A percentile compares a stretch with the other conserved stretches of the same genome.
Evolutionary conservation across 768 basidiomycete species (phyloP).

Genomic region (Collybiopsis confluens): DNA sequence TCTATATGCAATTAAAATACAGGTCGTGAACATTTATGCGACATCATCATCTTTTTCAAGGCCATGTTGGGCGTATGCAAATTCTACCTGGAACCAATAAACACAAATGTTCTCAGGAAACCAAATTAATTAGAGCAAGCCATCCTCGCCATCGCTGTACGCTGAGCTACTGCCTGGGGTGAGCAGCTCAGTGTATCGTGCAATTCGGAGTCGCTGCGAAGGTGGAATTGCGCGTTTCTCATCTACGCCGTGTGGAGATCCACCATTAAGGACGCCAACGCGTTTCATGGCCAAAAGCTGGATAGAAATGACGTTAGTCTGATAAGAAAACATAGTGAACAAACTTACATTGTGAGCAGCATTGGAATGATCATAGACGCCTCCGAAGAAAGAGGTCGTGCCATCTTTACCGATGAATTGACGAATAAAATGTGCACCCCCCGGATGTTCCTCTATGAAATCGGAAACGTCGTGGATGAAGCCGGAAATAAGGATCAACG

Average conservation of each 20-base stretch:
- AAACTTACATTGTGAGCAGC: constrained; percentile 75
- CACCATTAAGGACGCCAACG: constrained; percentile 59
- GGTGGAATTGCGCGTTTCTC: constrained; percentile 64
- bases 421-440: constrained; percentile 78
- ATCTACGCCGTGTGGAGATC: constrained; percentile 52
- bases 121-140: background rate
- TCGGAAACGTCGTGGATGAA: constrained; percentile 87
- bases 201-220: constrained; percentile 66
- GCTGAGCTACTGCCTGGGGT: constrained; percentile 53
- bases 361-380: constrained; percentile 85
- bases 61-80: no score
- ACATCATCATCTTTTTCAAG: background rate
- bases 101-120: no score
- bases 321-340: background rate
- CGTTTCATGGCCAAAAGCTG: constrained; percentile 62
- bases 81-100: no score
- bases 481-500: constrained; percentile 82
- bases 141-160: constrained; percentile 48
- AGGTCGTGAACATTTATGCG: constrained; percentile 1
- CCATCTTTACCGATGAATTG: constrained; percentile 85
- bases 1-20: constrained; percentile 7
- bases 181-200: constrained; percentile 56
- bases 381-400: constrained; percentile 92
- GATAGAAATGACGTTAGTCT: background rate
- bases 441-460: constrained; percentile 87